phyloP scores from a whole-genome alignment of 345 rosid genomes.

The Hibiscus mutabilis region DNA sequence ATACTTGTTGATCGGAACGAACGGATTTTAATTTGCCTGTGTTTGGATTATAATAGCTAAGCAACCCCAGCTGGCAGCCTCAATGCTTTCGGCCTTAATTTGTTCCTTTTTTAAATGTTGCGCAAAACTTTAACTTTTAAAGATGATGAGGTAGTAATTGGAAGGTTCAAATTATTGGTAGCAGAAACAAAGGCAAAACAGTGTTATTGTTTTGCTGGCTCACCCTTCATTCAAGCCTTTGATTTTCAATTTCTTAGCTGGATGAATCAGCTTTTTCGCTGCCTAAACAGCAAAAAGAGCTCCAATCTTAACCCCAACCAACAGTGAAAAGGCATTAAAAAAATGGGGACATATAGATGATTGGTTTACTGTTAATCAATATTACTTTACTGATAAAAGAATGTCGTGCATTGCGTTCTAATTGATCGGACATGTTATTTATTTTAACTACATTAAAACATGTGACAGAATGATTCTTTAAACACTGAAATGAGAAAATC shows the following conservation, averaged over 20 bases:
- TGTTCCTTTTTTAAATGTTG: background rate
- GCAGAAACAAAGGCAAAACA: conserved; percentile 15
- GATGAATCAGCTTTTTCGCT: conserved; percentile 11
- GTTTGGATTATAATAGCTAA: background rate
- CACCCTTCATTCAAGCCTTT: background rate
- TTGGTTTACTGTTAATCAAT: too few relatives aligned
- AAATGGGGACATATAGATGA: too few relatives aligned
- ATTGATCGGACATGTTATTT: too few relatives aligned
- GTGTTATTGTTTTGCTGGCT: background rate
- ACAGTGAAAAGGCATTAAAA: conserved; percentile 11
- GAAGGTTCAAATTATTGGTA: conserved; percentile 15
- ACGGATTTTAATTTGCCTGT: background rate
- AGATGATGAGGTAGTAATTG: conserved; percentile 10
- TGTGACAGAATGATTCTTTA: too few relatives aligned
- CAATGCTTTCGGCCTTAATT: background rate
- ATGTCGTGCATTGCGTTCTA: too few relatives aligned
- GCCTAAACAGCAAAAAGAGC: conserved; percentile 17
- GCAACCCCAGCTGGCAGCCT: background rate
- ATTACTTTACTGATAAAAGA: too few relatives aligned
- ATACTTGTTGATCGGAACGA: too few relatives aligned
- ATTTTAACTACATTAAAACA: too few relatives aligned
- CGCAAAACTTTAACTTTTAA: conserved; percentile 2
- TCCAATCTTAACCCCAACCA: conserved; percentile 13
- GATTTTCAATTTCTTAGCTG: conserved; percentile 4
- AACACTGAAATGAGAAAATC: too few relatives aligned